Evolutionary conservation across 2,329 filamentous ascomycete genomes (phyloP).

Genomic region (Cladorrhinum sp.): DNA sequence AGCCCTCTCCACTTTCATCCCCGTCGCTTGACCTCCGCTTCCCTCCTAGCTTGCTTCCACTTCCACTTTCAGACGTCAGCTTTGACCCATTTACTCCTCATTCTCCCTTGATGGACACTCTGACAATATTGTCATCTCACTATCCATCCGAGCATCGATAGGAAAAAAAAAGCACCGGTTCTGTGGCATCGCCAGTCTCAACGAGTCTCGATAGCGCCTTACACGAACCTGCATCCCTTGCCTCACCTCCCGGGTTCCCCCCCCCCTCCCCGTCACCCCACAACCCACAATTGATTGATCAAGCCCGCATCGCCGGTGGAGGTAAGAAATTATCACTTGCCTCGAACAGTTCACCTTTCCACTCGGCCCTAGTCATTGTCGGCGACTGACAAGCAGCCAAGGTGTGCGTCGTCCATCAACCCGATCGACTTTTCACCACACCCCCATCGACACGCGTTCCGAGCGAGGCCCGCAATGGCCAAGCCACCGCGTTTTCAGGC

Average conservation of each 20-base stretch:
- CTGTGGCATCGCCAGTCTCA: too few species aligned
- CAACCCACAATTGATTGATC: slow-evolving; percentile 9
- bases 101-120: neutral
- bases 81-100: neutral
- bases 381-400: slow-evolving; percentile 2
- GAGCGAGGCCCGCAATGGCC: slow-evolving; percentile 49
- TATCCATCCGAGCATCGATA: slow-evolving; percentile 6
- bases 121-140: neutral
- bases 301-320: slow-evolving; percentile 16
- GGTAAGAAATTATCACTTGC: slow-evolving; percentile 14
- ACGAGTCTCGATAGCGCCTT: neutral
- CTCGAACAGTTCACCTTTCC: slow-evolving; percentile 1
- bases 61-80: neutral
- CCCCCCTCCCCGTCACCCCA: slow-evolving; percentile 19
- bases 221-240: slow-evolving; percentile 4
- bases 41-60: slow-evolving; percentile 8
- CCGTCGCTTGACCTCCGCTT: slow-evolving; percentile 9
- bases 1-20: slow-evolving; percentile 14
- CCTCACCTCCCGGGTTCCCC: slow-evolving; percentile 12
- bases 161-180: neutral
- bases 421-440: slow-evolving; percentile 1
- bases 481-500: slow-evolving; percentile 48
- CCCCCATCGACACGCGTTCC: slow-evolving; percentile 13
- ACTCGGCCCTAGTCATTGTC: neutral
- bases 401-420: neutral